Evolutionary conservation across 257 asterid species (phyloP), one percentile per base, ranked within the genome.

Genomic region (Coffea eugenioides): DNA sequence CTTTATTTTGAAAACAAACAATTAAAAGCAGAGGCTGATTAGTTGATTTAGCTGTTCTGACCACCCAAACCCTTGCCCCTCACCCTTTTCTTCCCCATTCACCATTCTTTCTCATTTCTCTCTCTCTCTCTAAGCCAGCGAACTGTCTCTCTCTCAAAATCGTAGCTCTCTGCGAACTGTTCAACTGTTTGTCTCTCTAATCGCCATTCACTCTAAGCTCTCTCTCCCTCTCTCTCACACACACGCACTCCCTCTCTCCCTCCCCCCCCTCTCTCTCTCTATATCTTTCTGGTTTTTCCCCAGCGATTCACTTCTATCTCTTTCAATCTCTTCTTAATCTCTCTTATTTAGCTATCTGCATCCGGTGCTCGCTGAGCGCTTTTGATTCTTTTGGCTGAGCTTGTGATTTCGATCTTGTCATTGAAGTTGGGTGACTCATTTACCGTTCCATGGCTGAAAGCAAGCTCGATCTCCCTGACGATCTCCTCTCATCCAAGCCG

Each of bases 391-490:
- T 75, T 80, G 80, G 69, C 75, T 76, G 62, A 68, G 81, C 51
- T n/a, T 52, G 46, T 59, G 57, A 77, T 43, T 79, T 77, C 73
- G 62, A 75, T 77, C 84, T 76, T 78, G n/a, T 77, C 80, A 62
- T 61, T 71, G 62, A 45, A 72, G 43, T 71, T 21, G 9, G 82
- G 81, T 69, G 83, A 46, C 51, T 61, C 84, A 78, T 76, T 81
- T 69, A 75, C 87, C 77, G 23, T 70, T 49, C 83, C 85, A 95
- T 95, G 99, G 88, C 93, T 77, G 97, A 88, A 62, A 85, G 87
- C 83, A 92, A 92, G 86, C 91, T 91, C 71, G 93, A 90, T 89
- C 96, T 90, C 82, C 92, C 91, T 59, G 93, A 90, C 83, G 91
- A 92, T 92, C 94, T 92, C 89, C 81, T 90, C 84, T 75, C 77